A percentile compares a stretch with the other conserved stretches of the same genome.
phyloP scores from a whole-genome alignment of 2,329 filamentous ascomycete species.

The Chaetomium globosum region DNA sequence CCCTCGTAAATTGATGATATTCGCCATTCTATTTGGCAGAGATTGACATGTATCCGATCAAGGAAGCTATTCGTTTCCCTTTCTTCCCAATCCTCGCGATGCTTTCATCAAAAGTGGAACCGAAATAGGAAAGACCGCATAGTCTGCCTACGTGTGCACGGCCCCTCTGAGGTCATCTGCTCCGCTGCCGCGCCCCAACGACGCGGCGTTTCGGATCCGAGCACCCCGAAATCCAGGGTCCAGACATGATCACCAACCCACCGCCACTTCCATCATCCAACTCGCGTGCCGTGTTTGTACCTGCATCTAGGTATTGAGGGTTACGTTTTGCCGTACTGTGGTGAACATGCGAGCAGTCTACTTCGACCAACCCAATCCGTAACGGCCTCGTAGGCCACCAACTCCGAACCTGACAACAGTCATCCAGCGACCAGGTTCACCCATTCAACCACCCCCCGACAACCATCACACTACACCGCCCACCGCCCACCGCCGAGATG shows the following conservation, averaged over 20 bases:
- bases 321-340: neutral
- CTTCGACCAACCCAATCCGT: neutral
- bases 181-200: neutral
- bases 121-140: neutral
- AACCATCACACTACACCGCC: neutral
- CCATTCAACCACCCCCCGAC: neutral
- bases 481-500: neutral
- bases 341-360: neutral
- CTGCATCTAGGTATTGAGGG: neutral
- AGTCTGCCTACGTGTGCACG: neutral
- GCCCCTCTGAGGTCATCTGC: conserved; percentile 8
- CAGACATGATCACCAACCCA: neutral
- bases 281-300: neutral
- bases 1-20: too few species aligned
- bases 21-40: too few species aligned
- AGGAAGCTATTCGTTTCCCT: too few species aligned
- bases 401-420: neutral
- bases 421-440: neutral
- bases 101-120: neutral
- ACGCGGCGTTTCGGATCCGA: neutral
- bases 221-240: neutral
- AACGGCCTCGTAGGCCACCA: neutral
- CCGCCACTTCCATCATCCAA: neutral
- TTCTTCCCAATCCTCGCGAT: too few species aligned
- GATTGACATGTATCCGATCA: too few species aligned